Evolutionary conservation across 768 basidiomycete species (phyloP).

Genomic region (Suillus paluster): DNA sequence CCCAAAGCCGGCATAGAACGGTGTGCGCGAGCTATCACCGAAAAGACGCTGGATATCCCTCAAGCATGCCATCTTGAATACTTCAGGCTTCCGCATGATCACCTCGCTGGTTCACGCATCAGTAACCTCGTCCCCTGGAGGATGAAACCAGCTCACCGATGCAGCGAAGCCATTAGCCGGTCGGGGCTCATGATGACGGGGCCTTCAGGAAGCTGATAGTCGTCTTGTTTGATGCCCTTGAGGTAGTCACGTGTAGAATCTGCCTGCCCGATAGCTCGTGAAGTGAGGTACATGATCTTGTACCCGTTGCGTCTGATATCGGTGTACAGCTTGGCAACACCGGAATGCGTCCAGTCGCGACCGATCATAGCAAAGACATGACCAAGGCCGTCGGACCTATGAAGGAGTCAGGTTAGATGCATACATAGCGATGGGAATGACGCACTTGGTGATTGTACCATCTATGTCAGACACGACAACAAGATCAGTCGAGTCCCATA

Average conservation of each 20-base stretch:
- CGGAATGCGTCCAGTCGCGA: slow-evolving; percentile 96
- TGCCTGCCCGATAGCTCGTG: slow-evolving; percentile 96
- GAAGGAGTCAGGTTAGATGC: not conserved
- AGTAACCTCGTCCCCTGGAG: not conserved
- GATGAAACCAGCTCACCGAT: slow-evolving; percentile 64
- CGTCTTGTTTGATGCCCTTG: slow-evolving; percentile 92
- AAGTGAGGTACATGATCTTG: slow-evolving; percentile 97
- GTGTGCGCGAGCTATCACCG: slow-evolving; percentile 67
- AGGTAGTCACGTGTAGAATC: slow-evolving; percentile 96
- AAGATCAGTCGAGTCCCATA: slow-evolving; percentile 91
- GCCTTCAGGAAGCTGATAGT: slow-evolving; percentile 95
- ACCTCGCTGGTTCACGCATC: slow-evolving; percentile 69
- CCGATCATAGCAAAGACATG: slow-evolving; percentile 98
- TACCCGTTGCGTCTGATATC: slow-evolving; percentile 96
- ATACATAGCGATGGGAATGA: slow-evolving; percentile 8
- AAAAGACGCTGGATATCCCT: slow-evolving; percentile 94
- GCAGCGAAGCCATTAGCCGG: slow-evolving; percentile 89
- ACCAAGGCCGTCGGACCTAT: slow-evolving; percentile 91
- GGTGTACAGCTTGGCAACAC: slow-evolving; percentile 96
- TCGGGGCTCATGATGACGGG: slow-evolving; percentile 99
- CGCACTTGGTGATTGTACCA: slow-evolving; percentile 97
- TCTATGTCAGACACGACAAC: slow-evolving; percentile 98
- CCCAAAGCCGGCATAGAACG: slow-evolving; percentile 98
- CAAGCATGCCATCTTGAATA: slow-evolving; percentile 99
- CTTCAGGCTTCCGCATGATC: slow-evolving; percentile 97